A percentile compares a stretch with the other conserved stretches of the same genome.
phyloP scores from a whole-genome alignment of 768 basidiomycete genomes.

The Leccinum incarnatum region DNA sequence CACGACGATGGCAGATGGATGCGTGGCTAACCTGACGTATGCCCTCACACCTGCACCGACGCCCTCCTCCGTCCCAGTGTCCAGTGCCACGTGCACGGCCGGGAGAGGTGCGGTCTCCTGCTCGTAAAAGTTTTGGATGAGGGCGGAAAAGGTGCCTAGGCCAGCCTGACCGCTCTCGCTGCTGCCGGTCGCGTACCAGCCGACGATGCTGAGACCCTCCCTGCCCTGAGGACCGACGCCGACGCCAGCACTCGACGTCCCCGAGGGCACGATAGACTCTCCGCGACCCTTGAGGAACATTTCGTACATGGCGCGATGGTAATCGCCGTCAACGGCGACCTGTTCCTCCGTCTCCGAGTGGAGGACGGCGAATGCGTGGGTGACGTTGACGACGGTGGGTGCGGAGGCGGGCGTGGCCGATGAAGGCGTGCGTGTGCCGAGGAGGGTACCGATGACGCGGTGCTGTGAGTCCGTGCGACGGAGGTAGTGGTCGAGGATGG shows the following conservation, averaged over 20 bases:
- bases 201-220: slow-evolving; percentile 87
- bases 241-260: slow-evolving; percentile 14
- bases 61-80: slow-evolving; percentile 72
- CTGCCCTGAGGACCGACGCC: slow-evolving; percentile 23
- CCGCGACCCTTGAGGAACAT: slow-evolving; percentile 63
- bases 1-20: slow-evolving; percentile 3
- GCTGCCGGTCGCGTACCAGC: slow-evolving; percentile 88
- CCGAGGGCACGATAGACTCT: slow-evolving; percentile 37
- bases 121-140: slow-evolving; percentile 97
- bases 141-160: slow-evolving; percentile 90
- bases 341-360: slow-evolving; percentile 92
- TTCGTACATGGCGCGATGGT: slow-evolving; percentile 91
- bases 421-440: slow-evolving; percentile 67
- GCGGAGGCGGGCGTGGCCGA: slow-evolving; percentile 24
- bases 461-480: slow-evolving; percentile 78
- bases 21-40: slow-evolving; percentile 66
- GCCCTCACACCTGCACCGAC: slow-evolving; percentile 76
- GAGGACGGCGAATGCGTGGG: slow-evolving; percentile 85
- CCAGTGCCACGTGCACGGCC: slow-evolving; percentile 87
- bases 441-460: slow-evolving; percentile 92
- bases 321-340: slow-evolving; percentile 95
- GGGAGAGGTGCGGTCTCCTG: slow-evolving; percentile 87
- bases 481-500: slow-evolving; percentile 95
- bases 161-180: slow-evolving; percentile 31
- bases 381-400: slow-evolving; percentile 56